Evolutionary conservation across 495 filamentous ascomycete genomes (phyloP).

Genomic region (Sordaria brevicollis): DNA sequence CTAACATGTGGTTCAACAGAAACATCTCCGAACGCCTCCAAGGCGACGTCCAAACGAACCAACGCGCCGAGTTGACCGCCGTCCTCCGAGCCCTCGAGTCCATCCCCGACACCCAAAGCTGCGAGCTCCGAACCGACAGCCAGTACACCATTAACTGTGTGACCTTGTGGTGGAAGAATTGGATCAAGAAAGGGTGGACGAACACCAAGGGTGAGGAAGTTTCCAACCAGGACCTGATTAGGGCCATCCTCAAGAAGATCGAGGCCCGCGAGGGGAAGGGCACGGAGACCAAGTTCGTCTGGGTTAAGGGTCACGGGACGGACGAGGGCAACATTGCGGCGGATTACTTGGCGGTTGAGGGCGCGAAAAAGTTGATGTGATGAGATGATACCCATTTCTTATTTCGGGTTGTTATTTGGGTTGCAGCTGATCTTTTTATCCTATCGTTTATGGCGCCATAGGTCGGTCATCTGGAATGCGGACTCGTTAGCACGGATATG

Average conservation of each 20-base stretch:
- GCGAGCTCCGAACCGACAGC: slow-evolving; percentile 72
- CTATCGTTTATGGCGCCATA: not conserved
- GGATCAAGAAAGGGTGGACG: slow-evolving; percentile 72
- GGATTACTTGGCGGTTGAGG: slow-evolving; percentile 65
- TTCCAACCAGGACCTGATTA: slow-evolving; percentile 75
- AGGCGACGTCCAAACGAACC: slow-evolving; percentile 77
- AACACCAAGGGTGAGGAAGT: slow-evolving; percentile 59
- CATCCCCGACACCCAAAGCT: slow-evolving; percentile 38
- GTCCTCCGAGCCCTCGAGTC: slow-evolving; percentile 75
- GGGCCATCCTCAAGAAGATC: slow-evolving; percentile 61
- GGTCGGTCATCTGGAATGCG: not conserved
- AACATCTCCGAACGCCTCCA: slow-evolving; percentile 77
- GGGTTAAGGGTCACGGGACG: slow-evolving; percentile 74
- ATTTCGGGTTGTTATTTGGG: not conserved
- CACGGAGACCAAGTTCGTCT: slow-evolving; percentile 61
- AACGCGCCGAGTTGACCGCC: slow-evolving; percentile 87
- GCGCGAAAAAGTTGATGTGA: slow-evolving; percentile 17
- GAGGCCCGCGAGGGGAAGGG: slow-evolving; percentile 52
- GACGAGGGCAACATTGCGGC: slow-evolving; percentile 68
- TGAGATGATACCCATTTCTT: slow-evolving; percentile 7
- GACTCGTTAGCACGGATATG: not conserved
- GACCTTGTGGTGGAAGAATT: slow-evolving; percentile 73
- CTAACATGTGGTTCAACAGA: slow-evolving; percentile 6
- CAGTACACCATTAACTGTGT: slow-evolving; percentile 83
- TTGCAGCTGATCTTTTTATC: not conserved